phyloP scores from a whole-genome alignment of 2,329 filamentous ascomycete genomes.

The Penicillium sp. region DNA sequence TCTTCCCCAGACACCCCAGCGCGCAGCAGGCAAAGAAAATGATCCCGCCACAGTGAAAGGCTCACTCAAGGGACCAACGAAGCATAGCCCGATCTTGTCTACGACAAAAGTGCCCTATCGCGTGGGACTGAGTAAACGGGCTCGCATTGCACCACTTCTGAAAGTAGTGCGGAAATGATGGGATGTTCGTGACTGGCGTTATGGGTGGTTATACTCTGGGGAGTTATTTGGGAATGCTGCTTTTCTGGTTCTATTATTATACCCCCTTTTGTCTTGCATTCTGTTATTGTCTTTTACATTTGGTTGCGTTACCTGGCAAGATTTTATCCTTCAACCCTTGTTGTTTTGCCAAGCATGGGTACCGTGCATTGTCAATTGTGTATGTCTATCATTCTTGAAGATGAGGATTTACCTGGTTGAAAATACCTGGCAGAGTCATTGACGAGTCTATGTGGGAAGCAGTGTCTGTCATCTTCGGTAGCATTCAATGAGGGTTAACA shows the following conservation, averaged over 20 bases:
- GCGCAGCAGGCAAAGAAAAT: background rate
- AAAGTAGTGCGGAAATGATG: conserved; percentile 46
- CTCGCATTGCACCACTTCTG: conserved; percentile 52
- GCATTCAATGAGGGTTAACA: background rate
- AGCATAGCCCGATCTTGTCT: conserved; percentile 44
- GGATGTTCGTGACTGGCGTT: background rate
- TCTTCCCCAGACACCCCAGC: background rate
- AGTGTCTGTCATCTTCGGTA: background rate
- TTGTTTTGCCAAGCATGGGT: background rate
- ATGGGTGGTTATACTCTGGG: background rate
- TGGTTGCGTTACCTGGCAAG: background rate
- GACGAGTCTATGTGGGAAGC: background rate
- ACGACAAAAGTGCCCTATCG: conserved; percentile 45
- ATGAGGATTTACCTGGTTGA: background rate
- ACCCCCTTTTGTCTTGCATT: conserved; percentile 5
- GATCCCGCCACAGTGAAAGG: conserved; percentile 4
- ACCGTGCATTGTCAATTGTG: background rate
- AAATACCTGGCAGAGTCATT: background rate
- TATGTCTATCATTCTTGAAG: background rate
- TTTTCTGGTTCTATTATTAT: conserved; percentile 5
- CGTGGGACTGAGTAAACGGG: conserved; percentile 52
- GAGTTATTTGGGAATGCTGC: background rate
- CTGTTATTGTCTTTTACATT: background rate
- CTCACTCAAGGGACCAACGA: conserved; percentile 35
- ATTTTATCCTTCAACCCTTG: background rate